phyloP scores from a whole-genome alignment of 2,329 filamentous ascomycete species.

The Tolypocladium ovalisporum region DNA sequence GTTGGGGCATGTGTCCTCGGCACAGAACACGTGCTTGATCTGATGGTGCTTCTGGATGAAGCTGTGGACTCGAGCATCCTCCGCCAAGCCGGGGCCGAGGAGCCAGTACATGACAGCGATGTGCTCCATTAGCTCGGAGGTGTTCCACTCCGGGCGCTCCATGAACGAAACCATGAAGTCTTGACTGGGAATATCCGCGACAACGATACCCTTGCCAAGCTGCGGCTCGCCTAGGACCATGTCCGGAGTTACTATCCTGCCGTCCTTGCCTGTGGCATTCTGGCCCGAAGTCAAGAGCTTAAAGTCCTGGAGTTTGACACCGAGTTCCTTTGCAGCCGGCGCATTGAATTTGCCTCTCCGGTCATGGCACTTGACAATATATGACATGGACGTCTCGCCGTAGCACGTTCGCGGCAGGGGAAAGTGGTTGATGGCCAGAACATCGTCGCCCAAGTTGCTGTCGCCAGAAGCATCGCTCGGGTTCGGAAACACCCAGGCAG shows the following conservation, averaged over 20 bases:
- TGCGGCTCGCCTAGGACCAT: constrained; percentile 68
- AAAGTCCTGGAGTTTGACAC: constrained; percentile 50
- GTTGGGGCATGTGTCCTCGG: constrained; percentile 64
- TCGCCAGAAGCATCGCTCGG: constrained; percentile 5
- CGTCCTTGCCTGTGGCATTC: constrained; percentile 52
- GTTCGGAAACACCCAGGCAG: constrained; percentile 16
- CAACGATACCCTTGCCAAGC: constrained; percentile 61
- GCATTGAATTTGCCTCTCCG: constrained; percentile 73
- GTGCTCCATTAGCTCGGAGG: constrained; percentile 51
- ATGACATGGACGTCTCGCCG: constrained; percentile 63
- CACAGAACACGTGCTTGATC: constrained; percentile 68
- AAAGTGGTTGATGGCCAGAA: constrained; percentile 13
- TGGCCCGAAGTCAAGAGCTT: constrained; percentile 50
- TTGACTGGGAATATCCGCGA: constrained; percentile 65
- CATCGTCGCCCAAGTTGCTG: constrained; percentile 3
- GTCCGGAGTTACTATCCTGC: constrained; percentile 64
- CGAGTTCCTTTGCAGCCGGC: constrained; percentile 50
- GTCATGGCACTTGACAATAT: constrained; percentile 69
- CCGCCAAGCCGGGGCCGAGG: constrained; percentile 56
- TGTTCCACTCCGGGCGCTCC: constrained; percentile 60
- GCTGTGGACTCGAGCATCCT: constrained; percentile 49
- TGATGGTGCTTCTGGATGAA: constrained; percentile 56
- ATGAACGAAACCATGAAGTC: constrained; percentile 63
- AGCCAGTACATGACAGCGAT: constrained; percentile 71
- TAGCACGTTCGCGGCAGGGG: constrained; percentile 58